A percentile compares a stretch with the other conserved stretches of the same genome.
These are phyloP conservation scores for Dalechampia spathulata DNA, from an alignment of 441 rosid species.

Conservation along the genomic window DNA sequence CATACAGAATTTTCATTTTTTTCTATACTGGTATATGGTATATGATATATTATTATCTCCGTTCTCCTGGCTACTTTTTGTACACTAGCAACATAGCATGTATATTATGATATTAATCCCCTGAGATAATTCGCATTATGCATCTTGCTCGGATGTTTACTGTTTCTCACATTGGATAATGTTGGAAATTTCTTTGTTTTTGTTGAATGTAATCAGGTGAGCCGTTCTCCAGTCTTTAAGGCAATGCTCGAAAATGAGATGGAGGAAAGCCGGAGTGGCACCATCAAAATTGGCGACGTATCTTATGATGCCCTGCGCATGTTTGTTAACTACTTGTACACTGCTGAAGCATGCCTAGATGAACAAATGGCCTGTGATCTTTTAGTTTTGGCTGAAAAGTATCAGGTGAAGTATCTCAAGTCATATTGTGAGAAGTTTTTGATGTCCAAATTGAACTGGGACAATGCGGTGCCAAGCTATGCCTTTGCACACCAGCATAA, in stretches of 20 bases:
- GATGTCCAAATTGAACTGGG: slow-evolving; percentile 71
- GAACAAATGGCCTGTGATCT: slow-evolving; percentile 82
- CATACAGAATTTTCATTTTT: no score
- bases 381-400: slow-evolving; percentile 76
- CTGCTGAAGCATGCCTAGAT: slow-evolving; percentile 73
- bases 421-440: slow-evolving; percentile 62
- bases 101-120: neutral
- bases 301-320: slow-evolving; percentile 60
- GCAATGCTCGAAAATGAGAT: slow-evolving; percentile 86
- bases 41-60: no score
- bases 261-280: slow-evolving; percentile 89
- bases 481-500: slow-evolving; percentile 87
- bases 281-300: slow-evolving; percentile 65
- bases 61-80: neutral
- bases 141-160: neutral
- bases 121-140: neutral
- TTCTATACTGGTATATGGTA: no score
- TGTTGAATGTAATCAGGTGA: slow-evolving; percentile 33
- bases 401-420: slow-evolving; percentile 79
- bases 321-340: slow-evolving; percentile 63
- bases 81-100: neutral
- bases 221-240: slow-evolving; percentile 76
- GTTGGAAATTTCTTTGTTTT: neutral
- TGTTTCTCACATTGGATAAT: neutral
- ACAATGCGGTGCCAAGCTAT: slow-evolving; percentile 66